phyloP scores from a whole-genome alignment of 1,284 basidiomycete species.

The Puccinia hordei region DNA sequence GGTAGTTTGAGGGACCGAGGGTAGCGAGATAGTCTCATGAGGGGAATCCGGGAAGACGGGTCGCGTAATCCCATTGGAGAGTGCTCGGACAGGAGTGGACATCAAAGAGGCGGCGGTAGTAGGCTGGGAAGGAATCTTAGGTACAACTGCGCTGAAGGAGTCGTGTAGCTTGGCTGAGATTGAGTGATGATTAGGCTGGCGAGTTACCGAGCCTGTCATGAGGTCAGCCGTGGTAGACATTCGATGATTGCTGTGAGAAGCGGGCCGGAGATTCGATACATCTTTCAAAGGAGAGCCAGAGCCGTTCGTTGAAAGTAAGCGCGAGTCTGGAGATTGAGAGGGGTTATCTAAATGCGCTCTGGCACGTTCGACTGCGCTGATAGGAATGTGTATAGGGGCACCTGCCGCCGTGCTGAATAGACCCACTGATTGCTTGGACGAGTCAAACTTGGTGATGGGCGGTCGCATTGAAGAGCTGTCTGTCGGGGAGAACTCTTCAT shows the following conservation, averaged over 20 bases:
- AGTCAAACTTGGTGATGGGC: background rate
- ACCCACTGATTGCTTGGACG: background rate
- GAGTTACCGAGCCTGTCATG: background rate
- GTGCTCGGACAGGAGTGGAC: background rate
- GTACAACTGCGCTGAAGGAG: background rate
- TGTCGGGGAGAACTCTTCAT: background rate
- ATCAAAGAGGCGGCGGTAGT: conserved; percentile 21
- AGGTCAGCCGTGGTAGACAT: background rate
- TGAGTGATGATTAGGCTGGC: background rate
- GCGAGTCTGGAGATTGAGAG: background rate
- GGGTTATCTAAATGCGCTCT: conserved; percentile 17
- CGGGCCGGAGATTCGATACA: conserved; percentile 22
- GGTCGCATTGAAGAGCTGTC: background rate
- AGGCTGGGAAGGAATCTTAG: conserved; percentile 17
- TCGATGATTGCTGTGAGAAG: conserved; percentile 14
- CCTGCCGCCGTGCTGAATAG: conserved; percentile 23
- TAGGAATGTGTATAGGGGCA: conserved; percentile 18
- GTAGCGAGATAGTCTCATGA: background rate
- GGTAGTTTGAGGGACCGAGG: conserved; percentile 9
- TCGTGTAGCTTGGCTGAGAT: conserved; percentile 14
- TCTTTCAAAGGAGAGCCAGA: conserved; percentile 1
- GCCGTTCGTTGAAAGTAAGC: background rate
- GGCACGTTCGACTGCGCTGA: conserved; percentile 17
- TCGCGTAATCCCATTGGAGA: background rate
- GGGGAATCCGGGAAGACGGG: background rate